Conservation (phyloP, 192 early-diverging fungal genomes). For the Chytriomyces sp. region DNA sequence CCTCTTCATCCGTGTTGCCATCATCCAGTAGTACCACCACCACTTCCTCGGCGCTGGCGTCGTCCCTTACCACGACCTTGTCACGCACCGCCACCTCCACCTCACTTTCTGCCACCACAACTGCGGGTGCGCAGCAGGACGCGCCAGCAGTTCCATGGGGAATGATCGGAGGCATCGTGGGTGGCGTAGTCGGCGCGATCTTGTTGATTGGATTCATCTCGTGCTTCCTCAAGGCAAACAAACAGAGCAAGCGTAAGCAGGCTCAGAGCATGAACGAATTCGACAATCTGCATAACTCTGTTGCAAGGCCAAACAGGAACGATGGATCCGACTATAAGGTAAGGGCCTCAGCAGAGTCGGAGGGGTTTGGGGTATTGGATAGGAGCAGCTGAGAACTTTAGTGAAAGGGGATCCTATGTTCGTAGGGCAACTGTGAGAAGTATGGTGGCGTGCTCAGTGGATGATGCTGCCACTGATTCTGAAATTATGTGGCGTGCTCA, state of each 20-base stretch:
- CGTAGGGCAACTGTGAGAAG: no score
- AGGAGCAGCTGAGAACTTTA: no score
- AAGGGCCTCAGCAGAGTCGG: no score
- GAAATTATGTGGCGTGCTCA: no score
- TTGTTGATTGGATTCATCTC: slow-evolving; percentile 14
- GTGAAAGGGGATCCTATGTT: no score
- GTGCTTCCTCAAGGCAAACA: slow-evolving; percentile 12
- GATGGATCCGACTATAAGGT: no score
- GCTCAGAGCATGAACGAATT: neutral
- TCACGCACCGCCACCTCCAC: neutral
- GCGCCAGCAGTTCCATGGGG: neutral
- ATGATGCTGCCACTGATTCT: no score
- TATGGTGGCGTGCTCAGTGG: no score
- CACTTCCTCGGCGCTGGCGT: neutral
- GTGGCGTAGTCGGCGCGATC: slow-evolving; percentile 9
- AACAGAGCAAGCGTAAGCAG: neutral
- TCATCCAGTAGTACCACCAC: neutral
- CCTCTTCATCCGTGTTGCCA: neutral
- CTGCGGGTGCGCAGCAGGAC: neutral
- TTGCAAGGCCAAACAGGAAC: no score
- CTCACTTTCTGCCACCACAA: neutral
- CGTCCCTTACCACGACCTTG: neutral
- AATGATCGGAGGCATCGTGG: slow-evolving; percentile 3
- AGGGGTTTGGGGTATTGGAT: no score
- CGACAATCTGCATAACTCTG: neutral